Evolutionary conservation across 306 rosid species (phyloP).

Genomic region (Elaeagnus macrophylla): DNA sequence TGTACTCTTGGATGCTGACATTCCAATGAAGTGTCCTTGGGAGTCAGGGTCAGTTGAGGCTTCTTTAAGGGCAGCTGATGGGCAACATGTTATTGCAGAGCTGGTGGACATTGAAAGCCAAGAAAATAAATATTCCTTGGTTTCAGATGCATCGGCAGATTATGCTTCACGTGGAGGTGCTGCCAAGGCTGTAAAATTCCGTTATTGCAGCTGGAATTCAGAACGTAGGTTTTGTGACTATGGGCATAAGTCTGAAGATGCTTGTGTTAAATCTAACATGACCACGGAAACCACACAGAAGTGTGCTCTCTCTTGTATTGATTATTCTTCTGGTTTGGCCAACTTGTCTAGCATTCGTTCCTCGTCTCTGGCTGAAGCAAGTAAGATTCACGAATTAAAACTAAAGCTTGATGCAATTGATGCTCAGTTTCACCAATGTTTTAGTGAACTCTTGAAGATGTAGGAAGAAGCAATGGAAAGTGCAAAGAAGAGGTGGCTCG

Average conservation of each 20-base stretch:
- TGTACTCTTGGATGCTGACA: constrained; percentile 21
- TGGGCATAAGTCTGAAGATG: constrained; percentile 13
- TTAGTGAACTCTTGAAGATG: constrained; percentile 45
- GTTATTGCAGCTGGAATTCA: constrained; percentile 19
- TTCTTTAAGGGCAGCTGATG: constrained; percentile 13
- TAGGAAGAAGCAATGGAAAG: constrained; percentile 60
- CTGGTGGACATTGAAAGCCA: constrained; percentile 27
- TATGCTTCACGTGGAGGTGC: constrained; percentile 23
- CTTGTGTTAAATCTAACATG: constrained; percentile 12
- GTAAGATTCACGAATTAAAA: constrained; percentile 32
- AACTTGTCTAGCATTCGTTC: constrained; percentile 34
- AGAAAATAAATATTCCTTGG: constrained; percentile 37
- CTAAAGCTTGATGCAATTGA: constrained; percentile 65
- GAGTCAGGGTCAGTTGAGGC: constrained; percentile 13
- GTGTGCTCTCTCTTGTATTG: constrained; percentile 24
- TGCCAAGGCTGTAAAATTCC: constrained; percentile 21
- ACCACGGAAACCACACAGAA: constrained; percentile 24
- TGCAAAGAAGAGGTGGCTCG: constrained; percentile 54
- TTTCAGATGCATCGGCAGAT: constrained; percentile 48
- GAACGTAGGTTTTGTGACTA: constrained; percentile 25
- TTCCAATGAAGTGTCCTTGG: constrained; percentile 24
- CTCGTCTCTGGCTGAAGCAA: constrained; percentile 28
- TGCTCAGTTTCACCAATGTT: constrained; percentile 35
- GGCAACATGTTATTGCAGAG: constrained; percentile 18
- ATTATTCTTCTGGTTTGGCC: constrained; percentile 21